Evolutionary conservation across 2,329 filamentous ascomycete genomes (phyloP).

Genomic region (Ceratocystis lukuohia): DNA sequence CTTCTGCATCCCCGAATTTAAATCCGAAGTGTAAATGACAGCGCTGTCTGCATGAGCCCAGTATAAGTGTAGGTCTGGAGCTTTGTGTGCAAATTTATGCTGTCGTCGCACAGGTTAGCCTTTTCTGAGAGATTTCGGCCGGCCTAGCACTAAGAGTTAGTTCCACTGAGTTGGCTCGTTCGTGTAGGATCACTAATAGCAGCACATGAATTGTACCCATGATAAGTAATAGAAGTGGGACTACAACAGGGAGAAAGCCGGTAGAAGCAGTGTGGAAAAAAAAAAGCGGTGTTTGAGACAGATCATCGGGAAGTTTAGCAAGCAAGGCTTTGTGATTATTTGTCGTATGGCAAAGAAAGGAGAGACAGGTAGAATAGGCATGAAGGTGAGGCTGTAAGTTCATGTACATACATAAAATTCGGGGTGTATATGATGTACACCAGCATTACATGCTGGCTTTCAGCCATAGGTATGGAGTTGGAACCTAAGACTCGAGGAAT

Average conservation of each 20-base stretch:
- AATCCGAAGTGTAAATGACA: not conserved
- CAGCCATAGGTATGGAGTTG: not conserved
- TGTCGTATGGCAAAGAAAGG: not conserved
- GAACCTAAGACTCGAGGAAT: not conserved
- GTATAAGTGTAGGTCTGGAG: not conserved
- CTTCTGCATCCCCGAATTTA: not conserved
- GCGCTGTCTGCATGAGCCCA: not conserved
- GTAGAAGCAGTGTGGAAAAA: not conserved
- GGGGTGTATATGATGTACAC: no score
- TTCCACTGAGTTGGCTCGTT: not conserved
- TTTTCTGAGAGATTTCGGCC: not conserved
- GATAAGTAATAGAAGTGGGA: not conserved
- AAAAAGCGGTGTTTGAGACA: not conserved
- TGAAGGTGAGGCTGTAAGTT: not conserved
- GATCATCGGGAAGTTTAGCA: not conserved
- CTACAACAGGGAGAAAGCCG: not conserved
- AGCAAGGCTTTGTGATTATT: not conserved
- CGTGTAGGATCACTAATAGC: constrained; percentile 2
- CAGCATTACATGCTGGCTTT: not conserved
- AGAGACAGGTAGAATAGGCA: not conserved
- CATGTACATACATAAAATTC: not conserved
- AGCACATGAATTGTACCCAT: not conserved
- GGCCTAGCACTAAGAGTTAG: not conserved
- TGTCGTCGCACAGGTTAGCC: not conserved
- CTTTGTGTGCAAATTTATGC: not conserved